A percentile compares a stretch with the other conserved stretches of the same genome.
Evolutionary conservation across 2,329 filamentous ascomycete genomes (phyloP).

Genomic region (Fusarium verrucosum): DNA sequence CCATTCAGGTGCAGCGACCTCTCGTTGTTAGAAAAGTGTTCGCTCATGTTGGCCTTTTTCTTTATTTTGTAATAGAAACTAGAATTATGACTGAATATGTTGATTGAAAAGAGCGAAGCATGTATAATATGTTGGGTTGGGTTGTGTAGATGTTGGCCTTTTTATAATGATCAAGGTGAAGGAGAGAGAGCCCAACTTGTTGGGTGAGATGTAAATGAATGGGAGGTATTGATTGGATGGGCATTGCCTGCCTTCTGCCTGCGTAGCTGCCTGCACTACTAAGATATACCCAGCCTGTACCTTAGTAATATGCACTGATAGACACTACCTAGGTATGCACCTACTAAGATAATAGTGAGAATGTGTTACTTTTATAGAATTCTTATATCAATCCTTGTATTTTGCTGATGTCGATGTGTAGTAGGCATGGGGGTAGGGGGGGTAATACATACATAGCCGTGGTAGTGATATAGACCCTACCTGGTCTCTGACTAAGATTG

Average conservation of each 20-base stretch:
- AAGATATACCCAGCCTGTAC: too few relatives aligned
- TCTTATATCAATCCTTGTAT: too few relatives aligned
- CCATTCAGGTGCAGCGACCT: neutral
- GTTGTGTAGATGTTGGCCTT: neutral
- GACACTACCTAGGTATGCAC: too few relatives aligned
- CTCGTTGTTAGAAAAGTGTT: neutral
- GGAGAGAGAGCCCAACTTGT: neutral
- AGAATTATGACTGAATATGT: neutral
- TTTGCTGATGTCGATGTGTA: too few relatives aligned
- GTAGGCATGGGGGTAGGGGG: too few relatives aligned
- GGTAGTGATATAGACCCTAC: too few relatives aligned
- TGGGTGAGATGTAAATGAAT: neutral
- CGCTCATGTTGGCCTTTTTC: neutral
- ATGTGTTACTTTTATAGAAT: too few relatives aligned
- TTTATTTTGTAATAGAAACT: neutral
- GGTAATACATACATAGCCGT: too few relatives aligned
- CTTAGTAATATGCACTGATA: too few relatives aligned
- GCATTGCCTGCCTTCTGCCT: conserved; percentile 1
- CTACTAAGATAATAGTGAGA: too few relatives aligned
- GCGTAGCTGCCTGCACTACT: neutral
- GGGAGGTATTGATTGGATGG: neutral
- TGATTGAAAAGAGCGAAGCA: neutral
- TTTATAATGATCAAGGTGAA: neutral
- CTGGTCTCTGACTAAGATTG: too few relatives aligned
- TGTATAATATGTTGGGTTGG: neutral